Evolutionary conservation across 2,329 filamentous ascomycete genomes (phyloP).

Genomic region (Ophiostoma quercus): DNA sequence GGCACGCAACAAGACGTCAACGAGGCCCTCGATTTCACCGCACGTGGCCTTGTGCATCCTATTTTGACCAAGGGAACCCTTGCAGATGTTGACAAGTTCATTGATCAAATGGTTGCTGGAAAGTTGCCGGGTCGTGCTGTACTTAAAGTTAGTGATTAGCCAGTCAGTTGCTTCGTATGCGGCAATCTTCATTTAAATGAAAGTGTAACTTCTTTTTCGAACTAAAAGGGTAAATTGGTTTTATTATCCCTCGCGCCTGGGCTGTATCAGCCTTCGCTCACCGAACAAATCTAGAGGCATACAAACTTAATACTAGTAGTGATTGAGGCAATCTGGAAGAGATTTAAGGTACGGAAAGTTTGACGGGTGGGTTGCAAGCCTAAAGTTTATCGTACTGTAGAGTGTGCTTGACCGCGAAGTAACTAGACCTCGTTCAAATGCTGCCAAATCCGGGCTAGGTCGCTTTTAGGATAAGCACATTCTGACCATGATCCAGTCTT

Average conservation of each 20-base stretch:
- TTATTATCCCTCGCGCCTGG: constrained; percentile 52
- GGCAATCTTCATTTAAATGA: neutral
- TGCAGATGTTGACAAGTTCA: constrained; percentile 25
- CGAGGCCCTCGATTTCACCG: constrained; percentile 25
- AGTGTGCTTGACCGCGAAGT: constrained; percentile 61
- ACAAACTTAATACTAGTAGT: constrained; percentile 43
- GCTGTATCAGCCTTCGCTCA: constrained; percentile 57
- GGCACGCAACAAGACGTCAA: constrained; percentile 24
- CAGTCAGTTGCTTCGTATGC: neutral
- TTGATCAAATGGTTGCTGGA: constrained; percentile 17
- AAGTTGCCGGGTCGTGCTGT: constrained; percentile 23
- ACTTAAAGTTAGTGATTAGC: constrained; percentile 18
- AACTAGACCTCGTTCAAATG: constrained; percentile 54
- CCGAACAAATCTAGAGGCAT: constrained; percentile 46
- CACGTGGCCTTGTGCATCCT: constrained; percentile 24
- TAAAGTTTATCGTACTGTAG: constrained; percentile 57
- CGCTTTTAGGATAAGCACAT: constrained; percentile 62
- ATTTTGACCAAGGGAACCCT: constrained; percentile 25
- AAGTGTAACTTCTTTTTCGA: neutral
- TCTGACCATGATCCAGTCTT: constrained; percentile 59
- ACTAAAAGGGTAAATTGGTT: too few species aligned
- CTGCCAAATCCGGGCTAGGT: constrained; percentile 55
- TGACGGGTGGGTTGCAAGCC: constrained; percentile 57
- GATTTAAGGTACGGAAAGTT: constrained; percentile 54
- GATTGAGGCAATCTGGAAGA: constrained; percentile 35